Conservation (phyloP, 2,329 filamentous ascomycete genomes). For the Zasmidium angulare region DNA sequence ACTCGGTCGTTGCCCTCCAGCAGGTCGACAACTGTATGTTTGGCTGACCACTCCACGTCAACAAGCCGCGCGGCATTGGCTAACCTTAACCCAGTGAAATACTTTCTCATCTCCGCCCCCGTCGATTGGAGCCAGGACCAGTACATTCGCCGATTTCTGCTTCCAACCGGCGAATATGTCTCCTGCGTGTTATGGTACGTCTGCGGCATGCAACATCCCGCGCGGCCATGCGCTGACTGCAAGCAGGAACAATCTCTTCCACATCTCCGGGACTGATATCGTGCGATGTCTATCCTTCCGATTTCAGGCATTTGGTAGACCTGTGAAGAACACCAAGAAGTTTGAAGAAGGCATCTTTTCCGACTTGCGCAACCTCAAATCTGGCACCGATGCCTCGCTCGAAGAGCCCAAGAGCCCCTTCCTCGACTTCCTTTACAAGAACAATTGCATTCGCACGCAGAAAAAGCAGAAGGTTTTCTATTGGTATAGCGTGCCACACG, state of each 20-base stretch:
- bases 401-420: constrained; percentile 99
- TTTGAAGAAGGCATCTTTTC: constrained; percentile 99
- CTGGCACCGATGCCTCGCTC: constrained; percentile 93
- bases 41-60: neutral
- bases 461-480: constrained; percentile 99
- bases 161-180: constrained; percentile 97
- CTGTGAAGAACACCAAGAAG: constrained; percentile 99
- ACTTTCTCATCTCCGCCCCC: constrained; percentile 97
- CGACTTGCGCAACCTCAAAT: constrained; percentile 95
- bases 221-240: constrained; percentile 17
- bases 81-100: constrained; percentile 72
- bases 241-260: constrained; percentile 91
- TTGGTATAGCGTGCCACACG: constrained; percentile 99
- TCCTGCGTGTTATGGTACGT: constrained; percentile 89
- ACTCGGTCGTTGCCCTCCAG: constrained; percentile 94
- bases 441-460: constrained; percentile 99
- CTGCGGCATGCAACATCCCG: constrained; percentile 13
- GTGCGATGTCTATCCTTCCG: constrained; percentile 96
- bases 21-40: constrained; percentile 93
- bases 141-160: constrained; percentile 90
- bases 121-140: constrained; percentile 97
- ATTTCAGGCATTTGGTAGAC: constrained; percentile 97
- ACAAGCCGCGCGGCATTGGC: constrained; percentile 20
- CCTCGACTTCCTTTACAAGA: constrained; percentile 99
- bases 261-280: constrained; percentile 98